These are phyloP conservation scores for Amaranthus palmeri DNA, from an alignment of 148 eudicot genomes.

Conservation along the genomic window DNA sequence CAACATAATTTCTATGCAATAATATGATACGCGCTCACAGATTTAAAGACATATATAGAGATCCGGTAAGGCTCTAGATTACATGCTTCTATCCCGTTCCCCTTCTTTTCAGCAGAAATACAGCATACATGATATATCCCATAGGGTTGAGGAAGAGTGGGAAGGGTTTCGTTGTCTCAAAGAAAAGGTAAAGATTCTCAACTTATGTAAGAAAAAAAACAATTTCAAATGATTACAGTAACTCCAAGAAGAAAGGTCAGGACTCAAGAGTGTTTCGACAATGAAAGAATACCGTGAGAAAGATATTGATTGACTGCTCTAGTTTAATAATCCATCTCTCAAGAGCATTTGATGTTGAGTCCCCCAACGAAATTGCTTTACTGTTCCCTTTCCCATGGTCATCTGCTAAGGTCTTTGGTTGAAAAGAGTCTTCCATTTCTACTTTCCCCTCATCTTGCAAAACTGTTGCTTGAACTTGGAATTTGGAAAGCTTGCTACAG, in stretches of 20 bases:
- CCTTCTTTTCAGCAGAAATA: too few species aligned
- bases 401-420: slow-evolving; percentile 33
- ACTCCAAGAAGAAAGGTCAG: not conserved
- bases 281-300: slow-evolving; percentile 56
- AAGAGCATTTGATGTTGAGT: slow-evolving; percentile 37
- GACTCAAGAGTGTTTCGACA: slow-evolving; percentile 1
- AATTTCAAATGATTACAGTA: not conserved
- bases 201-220: not conserved
- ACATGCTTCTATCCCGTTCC: too few species aligned
- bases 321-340: slow-evolving; percentile 66
- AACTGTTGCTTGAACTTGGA: slow-evolving; percentile 51
- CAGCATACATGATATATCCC: too few species aligned
- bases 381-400: slow-evolving; percentile 26
- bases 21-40: not conserved
- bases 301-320: slow-evolving; percentile 78
- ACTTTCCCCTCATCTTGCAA: slow-evolving; percentile 76
- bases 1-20: not conserved
- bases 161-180: too few species aligned
- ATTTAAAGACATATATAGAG: not conserved
- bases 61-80: too few species aligned
- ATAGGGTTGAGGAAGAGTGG: too few species aligned
- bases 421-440: slow-evolving; percentile 68
- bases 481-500: slow-evolving; percentile 14
- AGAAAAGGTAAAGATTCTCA: not conserved
- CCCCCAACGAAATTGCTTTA: slow-evolving; percentile 26